Evolutionary conservation across 2,329 filamentous ascomycete genomes (phyloP), one percentile per base, ranked within the genome.

Genomic region (Aspergillus sp.): DNA sequence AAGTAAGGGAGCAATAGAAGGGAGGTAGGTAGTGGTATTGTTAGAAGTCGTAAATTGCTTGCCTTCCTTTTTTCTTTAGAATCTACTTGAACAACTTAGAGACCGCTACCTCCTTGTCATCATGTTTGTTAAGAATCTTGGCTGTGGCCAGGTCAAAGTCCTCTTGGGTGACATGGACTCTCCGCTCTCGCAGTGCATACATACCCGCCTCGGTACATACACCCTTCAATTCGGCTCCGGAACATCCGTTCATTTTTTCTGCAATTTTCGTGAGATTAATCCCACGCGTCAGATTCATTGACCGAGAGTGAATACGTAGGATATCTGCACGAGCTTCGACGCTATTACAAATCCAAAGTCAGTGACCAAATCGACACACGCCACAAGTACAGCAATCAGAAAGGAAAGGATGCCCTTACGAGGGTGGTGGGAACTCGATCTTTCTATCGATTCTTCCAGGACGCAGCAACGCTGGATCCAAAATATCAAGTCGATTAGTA

Each of bases 211-310:
- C 95, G 45, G 95, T 99, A 76, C 95, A 99, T 48, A 99, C 95
- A 80, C 95, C 95, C 86, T 99, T 99, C 68, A 99, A 79, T 79
- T 99, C 95, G 54, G 95, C 95, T 60, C 95, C 95, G 3, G 93
- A 97, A 78, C 95, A 99, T 51, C 95, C 95, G 71, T 97, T 97
- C 95, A 99, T 99, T 85, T 98, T 98, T 83, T 99, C 95, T 30
- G 95, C 95, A 68, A 98, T 96, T 86, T 99, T 99, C 69, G 85
- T 96, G 64, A 99, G 81, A 78, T 99, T 96, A 81, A 99, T 98
- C 52, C 95, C 95, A 71, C 95, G 86, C 13, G 95, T 99, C 68
- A 99, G 78, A 79, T 99, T 99, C 95, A 99, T 99, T 78, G 93
- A 96, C 69, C 95, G 87, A 68, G 90, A 96, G 81, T 99, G 95